phyloP scores from a whole-genome alignment of 2,329 filamentous ascomycete species.

The Aspergillus sp. region DNA sequence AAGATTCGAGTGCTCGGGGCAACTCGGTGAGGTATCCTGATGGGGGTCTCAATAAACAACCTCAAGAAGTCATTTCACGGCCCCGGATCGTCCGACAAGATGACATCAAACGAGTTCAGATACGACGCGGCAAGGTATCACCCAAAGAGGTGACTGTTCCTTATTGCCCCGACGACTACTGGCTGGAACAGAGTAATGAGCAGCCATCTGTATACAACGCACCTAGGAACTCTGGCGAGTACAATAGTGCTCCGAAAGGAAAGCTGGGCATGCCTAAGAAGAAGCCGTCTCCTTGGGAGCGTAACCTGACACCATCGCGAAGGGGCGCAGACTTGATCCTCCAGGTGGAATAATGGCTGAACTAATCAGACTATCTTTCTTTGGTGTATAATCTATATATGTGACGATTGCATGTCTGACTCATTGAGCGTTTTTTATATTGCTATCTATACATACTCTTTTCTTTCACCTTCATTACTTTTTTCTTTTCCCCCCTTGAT shows the following conservation, averaged over 20 bases:
- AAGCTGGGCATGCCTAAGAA: conserved; percentile 20
- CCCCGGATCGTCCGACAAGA: conserved; percentile 33
- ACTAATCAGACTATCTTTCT: background rate
- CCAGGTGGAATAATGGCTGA: conserved; percentile 26
- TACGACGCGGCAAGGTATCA: conserved; percentile 28
- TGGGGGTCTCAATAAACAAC: conserved; percentile 22
- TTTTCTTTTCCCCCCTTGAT: background rate
- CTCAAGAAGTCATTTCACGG: conserved; percentile 31
- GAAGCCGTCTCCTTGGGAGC: conserved; percentile 23
- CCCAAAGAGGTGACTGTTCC: conserved; percentile 24
- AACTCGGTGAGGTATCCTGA: conserved; percentile 19
- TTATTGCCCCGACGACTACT: conserved; percentile 32
- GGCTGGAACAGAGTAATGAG: conserved; percentile 21
- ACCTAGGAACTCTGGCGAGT: conserved; percentile 8
- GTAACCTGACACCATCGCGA: conserved; percentile 32
- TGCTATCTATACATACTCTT: background rate
- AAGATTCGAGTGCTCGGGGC: background rate
- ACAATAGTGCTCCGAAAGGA: conserved; percentile 5
- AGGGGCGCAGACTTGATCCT: conserved; percentile 33
- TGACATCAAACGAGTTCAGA: conserved; percentile 34
- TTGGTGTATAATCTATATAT: background rate
- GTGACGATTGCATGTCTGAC: background rate
- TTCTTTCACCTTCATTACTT: background rate
- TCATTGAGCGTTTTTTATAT: conserved; percentile 1
- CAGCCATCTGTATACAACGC: background rate